Conservation (phyloP, 768 basidiomycete species). For the Lactarius tabidus region DNA sequence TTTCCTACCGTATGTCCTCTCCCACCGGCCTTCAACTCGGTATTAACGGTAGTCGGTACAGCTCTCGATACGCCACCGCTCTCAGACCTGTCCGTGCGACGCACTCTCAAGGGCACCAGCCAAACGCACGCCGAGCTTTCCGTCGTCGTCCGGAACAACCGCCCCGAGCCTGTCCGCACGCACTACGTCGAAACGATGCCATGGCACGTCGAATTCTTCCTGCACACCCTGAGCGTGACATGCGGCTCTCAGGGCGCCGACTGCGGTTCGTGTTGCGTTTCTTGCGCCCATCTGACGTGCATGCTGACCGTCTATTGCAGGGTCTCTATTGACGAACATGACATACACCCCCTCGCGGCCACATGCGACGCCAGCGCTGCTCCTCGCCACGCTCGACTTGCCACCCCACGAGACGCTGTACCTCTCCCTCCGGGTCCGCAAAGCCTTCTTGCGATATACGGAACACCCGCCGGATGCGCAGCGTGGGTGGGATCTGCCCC, state of each 20-base stretch:
- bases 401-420: slow-evolving; percentile 62
- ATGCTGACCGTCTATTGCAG: slow-evolving; percentile 34
- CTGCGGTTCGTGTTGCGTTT: slow-evolving; percentile 41
- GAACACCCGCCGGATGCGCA: slow-evolving; percentile 96
- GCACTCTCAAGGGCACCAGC: slow-evolving; percentile 67
- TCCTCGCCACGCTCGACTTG: slow-evolving; percentile 68
- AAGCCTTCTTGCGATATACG: slow-evolving; percentile 87
- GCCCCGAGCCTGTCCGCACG: slow-evolving; percentile 40
- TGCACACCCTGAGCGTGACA: slow-evolving; percentile 65
- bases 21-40: background rate
- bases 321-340: slow-evolving; percentile 58
- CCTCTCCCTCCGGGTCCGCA: slow-evolving; percentile 70
- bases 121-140: slow-evolving; percentile 75
- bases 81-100: slow-evolving; percentile 56
- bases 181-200: slow-evolving; percentile 91
- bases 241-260: slow-evolving; percentile 39
- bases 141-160: slow-evolving; percentile 61
- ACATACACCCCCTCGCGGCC: slow-evolving; percentile 64
- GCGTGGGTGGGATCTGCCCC: slow-evolving; percentile 90
- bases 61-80: slow-evolving; percentile 40
- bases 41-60: slow-evolving; percentile 25
- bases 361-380: slow-evolving; percentile 67
- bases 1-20: slow-evolving; percentile 50
- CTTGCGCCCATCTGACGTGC: background rate
- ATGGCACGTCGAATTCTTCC: slow-evolving; percentile 84